Base-by-base conservation (phyloP, 176 grass and related monocot genomes). In the Oropetium thomaeum region DNA sequence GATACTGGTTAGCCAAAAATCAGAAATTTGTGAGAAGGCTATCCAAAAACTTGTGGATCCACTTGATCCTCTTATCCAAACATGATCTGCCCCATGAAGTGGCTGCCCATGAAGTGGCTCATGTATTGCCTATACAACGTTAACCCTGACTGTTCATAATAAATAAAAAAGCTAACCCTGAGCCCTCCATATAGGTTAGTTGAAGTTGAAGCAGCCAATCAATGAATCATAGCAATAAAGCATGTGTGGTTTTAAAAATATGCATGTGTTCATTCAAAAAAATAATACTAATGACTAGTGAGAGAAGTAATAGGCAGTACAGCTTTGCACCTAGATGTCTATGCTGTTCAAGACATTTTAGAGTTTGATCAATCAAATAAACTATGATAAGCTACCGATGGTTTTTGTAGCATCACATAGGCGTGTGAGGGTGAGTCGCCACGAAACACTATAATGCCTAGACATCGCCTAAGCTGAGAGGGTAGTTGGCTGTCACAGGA, bases 351-450 rank as follows among this genome's bases (percentile, higher is more conserved):
- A 70, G 27, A 62, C 6, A 26, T 69, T 64, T 81, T 47, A 17
- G 71, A 65, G 67, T 52, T 69, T 71, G 27, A 81, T 42, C 58
- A 75, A 79, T 41, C 42, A 86, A 81, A 51, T 30, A 26, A 68
- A 76, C 71, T 81, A 16, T 45, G 33, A 75, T 33, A 32, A 75
- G 34, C 34, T 49, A 49, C 14, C 45, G 4, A 20, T 49, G 15
- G 4, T 4, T 4, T 49, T 20, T 20, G 15, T 49, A 3, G 2
- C 45, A 20, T 20, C 5, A 7, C 45, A 0, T 49, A 49, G 45
- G 15, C 7, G 45, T 22, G 49, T 52, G 49, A 22, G 17, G 20
- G n/a, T 22, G 7, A 20, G 20, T 51, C 4, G 15, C 4, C 45
- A 49, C 16, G 20, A 11, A 11, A 49, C 17, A 8, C 17, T 15